Evolutionary conservation across 306 rosid species (phyloP).

Genomic region (Cicer yamashitae): DNA sequence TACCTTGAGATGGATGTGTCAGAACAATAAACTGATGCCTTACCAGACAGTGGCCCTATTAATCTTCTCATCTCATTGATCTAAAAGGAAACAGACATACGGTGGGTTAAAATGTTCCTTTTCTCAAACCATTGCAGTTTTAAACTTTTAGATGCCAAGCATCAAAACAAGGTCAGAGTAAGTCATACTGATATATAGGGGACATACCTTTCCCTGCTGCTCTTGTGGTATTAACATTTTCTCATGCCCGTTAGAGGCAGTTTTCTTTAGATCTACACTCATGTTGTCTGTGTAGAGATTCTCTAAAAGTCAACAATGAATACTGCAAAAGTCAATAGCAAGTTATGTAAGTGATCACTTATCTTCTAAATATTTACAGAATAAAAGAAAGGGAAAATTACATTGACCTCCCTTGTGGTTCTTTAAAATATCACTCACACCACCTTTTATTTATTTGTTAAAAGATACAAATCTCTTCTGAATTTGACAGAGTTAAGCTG

Average conservation of each 20-base stretch:
- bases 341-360: constrained; percentile 19
- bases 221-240: constrained; percentile 56
- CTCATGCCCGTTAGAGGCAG: constrained; percentile 61
- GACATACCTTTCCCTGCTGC: constrained; percentile 71
- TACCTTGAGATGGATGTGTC: constrained; percentile 77
- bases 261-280: constrained; percentile 60
- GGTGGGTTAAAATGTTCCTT: neutral
- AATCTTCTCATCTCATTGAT: constrained; percentile 75
- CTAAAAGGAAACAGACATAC: constrained; percentile 54
- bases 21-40: constrained; percentile 72
- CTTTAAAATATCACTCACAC: neutral
- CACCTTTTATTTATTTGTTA: neutral
- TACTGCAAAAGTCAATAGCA: constrained; percentile 44
- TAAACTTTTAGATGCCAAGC: constrained; percentile 19
- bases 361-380: constrained; percentile 32
- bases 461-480: neutral
- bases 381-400: constrained; percentile 23
- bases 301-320: constrained; percentile 46
- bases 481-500: neutral
- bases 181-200: constrained; percentile 3
- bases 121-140: constrained; percentile 31
- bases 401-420: neutral
- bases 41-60: constrained; percentile 70
- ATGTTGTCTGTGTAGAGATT: constrained; percentile 50
- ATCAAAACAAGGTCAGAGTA: constrained; percentile 29